phyloP scores from a whole-genome alignment of 257 asterid genomes.

The Solanum raphanifolium region DNA sequence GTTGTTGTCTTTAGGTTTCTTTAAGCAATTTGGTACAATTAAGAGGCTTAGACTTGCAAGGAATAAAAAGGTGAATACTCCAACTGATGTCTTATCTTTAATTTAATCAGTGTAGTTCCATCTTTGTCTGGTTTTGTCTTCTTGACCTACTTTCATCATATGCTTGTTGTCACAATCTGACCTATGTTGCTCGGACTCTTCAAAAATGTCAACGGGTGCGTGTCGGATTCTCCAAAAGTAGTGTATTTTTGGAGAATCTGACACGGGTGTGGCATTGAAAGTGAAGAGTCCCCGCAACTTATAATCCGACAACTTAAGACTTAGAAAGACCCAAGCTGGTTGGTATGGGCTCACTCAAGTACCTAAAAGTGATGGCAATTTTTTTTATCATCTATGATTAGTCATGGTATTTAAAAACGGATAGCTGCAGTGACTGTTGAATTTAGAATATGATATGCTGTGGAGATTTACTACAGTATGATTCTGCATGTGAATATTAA shows the following conservation, averaged over 20 bases:
- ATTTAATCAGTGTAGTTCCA: not conserved
- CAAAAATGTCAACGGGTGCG: no score
- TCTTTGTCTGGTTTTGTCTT: not conserved
- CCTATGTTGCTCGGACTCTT: no score
- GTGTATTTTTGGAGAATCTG: no score
- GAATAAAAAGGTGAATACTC: conserved; percentile 59
- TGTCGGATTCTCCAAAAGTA: no score
- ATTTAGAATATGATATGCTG: not conserved
- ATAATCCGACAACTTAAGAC: not conserved
- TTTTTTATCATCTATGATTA: not conserved
- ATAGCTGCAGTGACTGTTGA: not conserved
- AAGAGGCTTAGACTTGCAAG: conserved; percentile 80
- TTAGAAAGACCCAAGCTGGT: not conserved
- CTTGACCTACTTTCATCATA: not conserved
- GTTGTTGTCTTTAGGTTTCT: conserved; percentile 53
- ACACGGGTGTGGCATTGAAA: no score
- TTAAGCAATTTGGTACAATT: conserved; percentile 79
- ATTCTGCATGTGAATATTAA: not conserved
- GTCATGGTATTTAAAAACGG: not conserved
- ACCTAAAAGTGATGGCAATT: not conserved
- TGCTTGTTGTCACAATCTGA: not conserved
- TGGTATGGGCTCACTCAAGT: not conserved
- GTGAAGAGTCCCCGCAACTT: no score
- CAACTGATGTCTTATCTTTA: not conserved
- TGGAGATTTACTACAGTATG: not conserved